phyloP scores from a whole-genome alignment of 208 protist species.

The Leishmania mexicana region DNA sequence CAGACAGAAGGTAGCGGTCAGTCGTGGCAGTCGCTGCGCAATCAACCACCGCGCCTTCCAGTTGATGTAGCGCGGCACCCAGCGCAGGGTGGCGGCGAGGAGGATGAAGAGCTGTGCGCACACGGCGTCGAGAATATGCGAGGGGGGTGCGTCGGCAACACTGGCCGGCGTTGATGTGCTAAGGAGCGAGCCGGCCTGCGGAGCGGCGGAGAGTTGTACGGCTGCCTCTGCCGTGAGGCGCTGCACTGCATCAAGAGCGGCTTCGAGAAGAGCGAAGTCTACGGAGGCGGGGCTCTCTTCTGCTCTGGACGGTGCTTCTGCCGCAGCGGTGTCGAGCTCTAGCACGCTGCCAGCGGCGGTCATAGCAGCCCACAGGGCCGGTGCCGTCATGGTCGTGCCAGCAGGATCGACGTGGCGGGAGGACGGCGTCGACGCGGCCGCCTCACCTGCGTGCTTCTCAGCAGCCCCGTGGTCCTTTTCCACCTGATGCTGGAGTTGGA shows the following conservation, averaged over 20 bases:
- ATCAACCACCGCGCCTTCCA: slow-evolving; percentile 79
- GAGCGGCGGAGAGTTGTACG: slow-evolving; percentile 18
- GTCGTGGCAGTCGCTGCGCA: slow-evolving; percentile 45
- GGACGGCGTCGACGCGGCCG: neutral
- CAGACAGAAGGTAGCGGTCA: slow-evolving; percentile 46
- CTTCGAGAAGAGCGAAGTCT: slow-evolving; percentile 63
- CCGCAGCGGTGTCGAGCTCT: slow-evolving; percentile 8
- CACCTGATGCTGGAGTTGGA: slow-evolving; percentile 2
- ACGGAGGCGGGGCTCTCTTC: slow-evolving; percentile 51
- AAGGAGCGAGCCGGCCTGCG: neutral
- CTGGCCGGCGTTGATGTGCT: neutral
- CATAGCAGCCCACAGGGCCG: slow-evolving; percentile 26
- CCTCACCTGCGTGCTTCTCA: neutral
- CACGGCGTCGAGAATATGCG: neutral
- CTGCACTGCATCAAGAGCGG: slow-evolving; percentile 53
- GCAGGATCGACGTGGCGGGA: slow-evolving; percentile 4
- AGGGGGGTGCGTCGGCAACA: neutral
- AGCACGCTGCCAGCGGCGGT: slow-evolving; percentile 15
- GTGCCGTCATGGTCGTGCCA: neutral
- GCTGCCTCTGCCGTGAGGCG: slow-evolving; percentile 49
- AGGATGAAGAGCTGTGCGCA: slow-evolving; percentile 40
- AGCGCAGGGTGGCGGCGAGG: slow-evolving; percentile 47
- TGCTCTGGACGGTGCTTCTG: neutral
- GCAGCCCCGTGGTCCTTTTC: neutral
- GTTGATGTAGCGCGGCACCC: slow-evolving; percentile 39